Conservation (phyloP, 169 alveolate species). For the Plasmodium coatneyi region DNA sequence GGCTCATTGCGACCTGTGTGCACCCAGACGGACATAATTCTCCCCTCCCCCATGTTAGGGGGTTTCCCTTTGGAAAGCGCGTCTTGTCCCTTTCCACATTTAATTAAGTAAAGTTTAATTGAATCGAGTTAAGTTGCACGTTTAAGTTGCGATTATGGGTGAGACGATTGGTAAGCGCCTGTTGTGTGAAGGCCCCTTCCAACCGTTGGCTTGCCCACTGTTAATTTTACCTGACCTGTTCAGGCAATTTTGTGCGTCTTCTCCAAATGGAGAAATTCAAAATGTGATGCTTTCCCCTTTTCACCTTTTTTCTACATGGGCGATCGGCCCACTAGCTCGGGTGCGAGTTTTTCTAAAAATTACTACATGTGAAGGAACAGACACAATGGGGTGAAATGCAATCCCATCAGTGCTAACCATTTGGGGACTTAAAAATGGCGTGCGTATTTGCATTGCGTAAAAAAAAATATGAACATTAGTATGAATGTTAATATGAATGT, state of each 20-base stretch:
- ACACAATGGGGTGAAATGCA: background rate
- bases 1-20: background rate
- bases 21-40: background rate
- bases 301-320: background rate
- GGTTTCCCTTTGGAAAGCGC: too few species aligned
- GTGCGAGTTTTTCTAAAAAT: background rate
- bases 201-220: background rate
- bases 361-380: background rate
- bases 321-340: background rate
- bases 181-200: too few species aligned
- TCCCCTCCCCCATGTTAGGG: background rate
- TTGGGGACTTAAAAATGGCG: background rate
- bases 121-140: too few species aligned
- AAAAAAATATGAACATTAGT: background rate
- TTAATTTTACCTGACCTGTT: background rate
- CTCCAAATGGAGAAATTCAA: background rate
- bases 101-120: too few species aligned
- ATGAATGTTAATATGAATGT: background rate
- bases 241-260: background rate
- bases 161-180: too few species aligned
- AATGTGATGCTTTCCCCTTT: background rate
- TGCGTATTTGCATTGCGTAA: background rate
- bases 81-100: too few species aligned
- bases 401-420: background rate
- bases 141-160: too few species aligned